phyloP scores from a whole-genome alignment of 352 stramenopile species.

The Pythium graminicola region DNA sequence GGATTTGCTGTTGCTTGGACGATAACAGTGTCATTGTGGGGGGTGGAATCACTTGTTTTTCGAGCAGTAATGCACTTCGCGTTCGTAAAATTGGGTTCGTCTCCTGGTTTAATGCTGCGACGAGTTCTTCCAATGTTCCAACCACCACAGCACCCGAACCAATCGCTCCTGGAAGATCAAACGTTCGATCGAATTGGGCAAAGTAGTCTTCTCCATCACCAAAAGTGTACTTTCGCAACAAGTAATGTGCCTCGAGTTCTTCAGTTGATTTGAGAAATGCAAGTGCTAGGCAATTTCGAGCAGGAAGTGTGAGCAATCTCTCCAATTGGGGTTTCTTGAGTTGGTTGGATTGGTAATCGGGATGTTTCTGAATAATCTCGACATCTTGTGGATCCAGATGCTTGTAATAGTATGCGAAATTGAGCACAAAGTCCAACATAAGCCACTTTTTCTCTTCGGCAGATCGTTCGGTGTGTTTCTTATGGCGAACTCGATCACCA shows the following conservation, averaged over 20 bases:
- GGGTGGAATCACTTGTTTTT: constrained; percentile 24
- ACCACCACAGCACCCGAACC: constrained; percentile 9
- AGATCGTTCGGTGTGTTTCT: constrained; percentile 38
- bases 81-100: constrained; percentile 6
- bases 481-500: constrained; percentile 38
- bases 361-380: constrained; percentile 49
- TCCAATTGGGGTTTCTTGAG: constrained; percentile 43
- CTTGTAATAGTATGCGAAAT: constrained; percentile 71
- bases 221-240: constrained; percentile 69
- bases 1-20: constrained; percentile 39
- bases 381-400: constrained; percentile 38
- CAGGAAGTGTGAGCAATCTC: constrained; percentile 45
- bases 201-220: constrained; percentile 62
- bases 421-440: constrained; percentile 47
- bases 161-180: constrained; percentile 15
- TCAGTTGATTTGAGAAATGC: constrained; percentile 57
- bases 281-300: constrained; percentile 57
- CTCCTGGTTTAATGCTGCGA: constrained; percentile 26
- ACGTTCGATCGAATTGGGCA: constrained; percentile 34
- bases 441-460: constrained; percentile 67
- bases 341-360: constrained; percentile 41
- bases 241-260: constrained; percentile 47
- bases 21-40: constrained; percentile 27
- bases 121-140: constrained; percentile 30
- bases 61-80: constrained; percentile 25